These are phyloP conservation scores for Epichloe sylvatica DNA, from an alignment of 2,329 filamentous ascomycete species.

Conservation along the genomic window DNA sequence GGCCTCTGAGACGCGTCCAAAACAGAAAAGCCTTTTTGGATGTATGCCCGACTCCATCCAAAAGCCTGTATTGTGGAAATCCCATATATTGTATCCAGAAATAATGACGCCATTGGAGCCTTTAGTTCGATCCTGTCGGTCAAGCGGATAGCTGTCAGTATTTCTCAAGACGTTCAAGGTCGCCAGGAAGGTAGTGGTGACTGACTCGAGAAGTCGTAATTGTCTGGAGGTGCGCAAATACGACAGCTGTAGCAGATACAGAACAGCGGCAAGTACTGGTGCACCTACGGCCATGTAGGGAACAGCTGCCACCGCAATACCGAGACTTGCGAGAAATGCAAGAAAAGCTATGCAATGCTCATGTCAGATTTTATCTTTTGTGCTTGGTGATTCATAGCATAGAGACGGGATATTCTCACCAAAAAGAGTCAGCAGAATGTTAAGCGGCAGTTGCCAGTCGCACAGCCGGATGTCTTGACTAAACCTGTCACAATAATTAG, in stretches of 20 bases:
- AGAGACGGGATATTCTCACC: too few relatives aligned
- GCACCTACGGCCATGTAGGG: too few relatives aligned
- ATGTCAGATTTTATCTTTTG: too few relatives aligned
- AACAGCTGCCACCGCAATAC: too few relatives aligned
- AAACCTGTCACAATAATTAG: too few relatives aligned
- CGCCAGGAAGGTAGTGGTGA: not conserved
- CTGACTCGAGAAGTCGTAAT: not conserved
- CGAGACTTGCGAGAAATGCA: too few relatives aligned
- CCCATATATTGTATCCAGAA: not conserved
- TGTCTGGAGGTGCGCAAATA: conserved; percentile 1
- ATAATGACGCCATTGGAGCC: not conserved
- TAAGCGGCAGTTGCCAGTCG: too few relatives aligned
- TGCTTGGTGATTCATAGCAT: too few relatives aligned
- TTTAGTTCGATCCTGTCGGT: not conserved
- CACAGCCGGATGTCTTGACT: too few relatives aligned
- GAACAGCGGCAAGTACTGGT: not conserved
- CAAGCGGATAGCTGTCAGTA: not conserved
- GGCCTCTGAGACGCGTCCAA: not conserved
- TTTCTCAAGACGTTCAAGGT: not conserved
- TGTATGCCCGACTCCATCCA: not conserved
- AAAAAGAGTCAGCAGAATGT: too few relatives aligned
- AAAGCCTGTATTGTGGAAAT: not conserved
- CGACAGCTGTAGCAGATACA: not conserved
- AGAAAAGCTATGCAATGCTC: too few relatives aligned
- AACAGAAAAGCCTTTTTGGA: not conserved